Evolutionary conservation across 345 rosid species (phyloP).

Genomic region (Mercurialis annua): DNA sequence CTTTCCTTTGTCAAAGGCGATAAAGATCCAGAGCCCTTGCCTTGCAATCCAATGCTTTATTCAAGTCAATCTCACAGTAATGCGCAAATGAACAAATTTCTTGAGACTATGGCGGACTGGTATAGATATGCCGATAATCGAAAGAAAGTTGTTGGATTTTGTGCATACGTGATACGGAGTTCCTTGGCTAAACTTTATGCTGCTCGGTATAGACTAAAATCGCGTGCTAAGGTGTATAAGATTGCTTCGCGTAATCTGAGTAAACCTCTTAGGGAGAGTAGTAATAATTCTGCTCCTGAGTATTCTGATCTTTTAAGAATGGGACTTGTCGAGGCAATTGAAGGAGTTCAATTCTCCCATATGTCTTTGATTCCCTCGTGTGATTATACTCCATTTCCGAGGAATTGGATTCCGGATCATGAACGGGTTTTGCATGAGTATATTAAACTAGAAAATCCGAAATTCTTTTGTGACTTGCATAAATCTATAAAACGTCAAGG

Average conservation of each 20-base stretch:
- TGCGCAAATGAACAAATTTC: conserved; percentile 96
- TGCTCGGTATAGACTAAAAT: conserved; percentile 88
- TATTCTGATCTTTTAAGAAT: conserved; percentile 92
- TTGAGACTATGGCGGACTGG: conserved; percentile 99
- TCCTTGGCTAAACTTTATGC: conserved; percentile 95
- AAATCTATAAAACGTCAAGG: conserved; percentile 58
- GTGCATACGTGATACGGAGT: conserved; percentile 92
- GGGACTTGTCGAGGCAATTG: conserved; percentile 93
- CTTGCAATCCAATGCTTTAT: conserved; percentile 92
- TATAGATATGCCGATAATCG: conserved; percentile 88
- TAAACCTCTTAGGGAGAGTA: conserved; percentile 72
- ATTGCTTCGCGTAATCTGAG: conserved; percentile 86
- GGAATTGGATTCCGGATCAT: conserved; percentile 86
- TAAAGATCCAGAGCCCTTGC: conserved; percentile 91
- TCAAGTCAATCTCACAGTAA: conserved; percentile 95
- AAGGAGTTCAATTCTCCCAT: conserved; percentile 89
- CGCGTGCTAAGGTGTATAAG: conserved; percentile 91
- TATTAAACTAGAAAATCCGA: conserved; percentile 74
- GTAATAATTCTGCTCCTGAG: conserved; percentile 84
- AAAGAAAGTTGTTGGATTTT: conserved; percentile 89
- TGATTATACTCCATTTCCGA: conserved; percentile 87
- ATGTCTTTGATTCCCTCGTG: conserved; percentile 91
- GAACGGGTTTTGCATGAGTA: conserved; percentile 77
- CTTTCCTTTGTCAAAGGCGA: conserved; percentile 91
- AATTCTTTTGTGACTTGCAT: conserved; percentile 68